phyloP scores from a whole-genome alignment of 192 early-diverging fungal genomes.

The Podila epicladia region DNA sequence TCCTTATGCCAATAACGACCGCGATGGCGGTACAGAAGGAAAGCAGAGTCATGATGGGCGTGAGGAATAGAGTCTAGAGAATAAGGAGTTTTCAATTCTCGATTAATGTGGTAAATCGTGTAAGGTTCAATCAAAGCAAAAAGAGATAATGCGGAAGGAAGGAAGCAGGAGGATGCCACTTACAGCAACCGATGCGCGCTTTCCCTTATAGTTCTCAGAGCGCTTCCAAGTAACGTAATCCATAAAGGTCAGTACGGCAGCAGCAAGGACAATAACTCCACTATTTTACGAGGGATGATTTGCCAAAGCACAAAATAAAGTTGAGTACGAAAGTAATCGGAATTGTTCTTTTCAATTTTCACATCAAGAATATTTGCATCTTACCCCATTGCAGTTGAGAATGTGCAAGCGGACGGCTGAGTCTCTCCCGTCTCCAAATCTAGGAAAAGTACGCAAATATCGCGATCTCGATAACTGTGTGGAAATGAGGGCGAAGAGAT shows the following conservation, averaged over 20 bases:
- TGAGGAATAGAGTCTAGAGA: constrained; percentile 23
- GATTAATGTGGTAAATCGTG: too few relatives aligned
- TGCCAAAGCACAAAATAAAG: not conserved
- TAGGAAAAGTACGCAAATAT: constrained; percentile 15
- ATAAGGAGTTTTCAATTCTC: too few relatives aligned
- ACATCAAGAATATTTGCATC: not conserved
- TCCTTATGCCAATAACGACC: constrained; percentile 16
- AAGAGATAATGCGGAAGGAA: not conserved
- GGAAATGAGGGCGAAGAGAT: too few relatives aligned
- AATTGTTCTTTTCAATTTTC: too few relatives aligned
- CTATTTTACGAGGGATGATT: constrained; percentile 8
- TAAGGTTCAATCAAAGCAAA: not conserved
- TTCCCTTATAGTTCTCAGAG: constrained; percentile 42
- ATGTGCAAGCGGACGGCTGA: constrained; percentile 19
- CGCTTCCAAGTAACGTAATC: constrained; percentile 45
- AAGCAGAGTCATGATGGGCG: constrained; percentile 17
- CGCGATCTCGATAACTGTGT: not conserved
- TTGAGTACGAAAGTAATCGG: too few relatives aligned
- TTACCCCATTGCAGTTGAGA: constrained; percentile 25
- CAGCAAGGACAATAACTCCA: constrained; percentile 10
- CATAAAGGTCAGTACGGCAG: constrained; percentile 22
- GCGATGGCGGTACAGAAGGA: constrained; percentile 27
- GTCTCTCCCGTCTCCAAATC: not conserved
- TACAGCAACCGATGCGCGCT: constrained; percentile 35
- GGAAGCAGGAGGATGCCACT: not conserved